Conservation (phyloP, 2,329 filamentous ascomycete genomes). For the Mariannaea sp. region DNA sequence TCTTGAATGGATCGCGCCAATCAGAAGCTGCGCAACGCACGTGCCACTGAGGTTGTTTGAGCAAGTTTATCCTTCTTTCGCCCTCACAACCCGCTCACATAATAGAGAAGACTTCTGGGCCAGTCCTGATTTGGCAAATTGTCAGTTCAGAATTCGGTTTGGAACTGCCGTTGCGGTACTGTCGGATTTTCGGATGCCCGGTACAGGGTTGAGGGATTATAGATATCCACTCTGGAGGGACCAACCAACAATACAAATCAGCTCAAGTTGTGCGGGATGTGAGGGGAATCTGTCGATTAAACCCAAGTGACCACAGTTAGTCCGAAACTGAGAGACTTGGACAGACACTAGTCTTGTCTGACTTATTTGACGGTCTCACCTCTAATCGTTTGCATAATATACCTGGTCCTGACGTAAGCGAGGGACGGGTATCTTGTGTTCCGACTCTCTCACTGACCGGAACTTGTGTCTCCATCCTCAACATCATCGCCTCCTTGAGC, state of each 20-base stretch:
- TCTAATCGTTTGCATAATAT: neutral
- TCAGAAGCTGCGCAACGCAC: conserved; percentile 17
- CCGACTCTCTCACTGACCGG: neutral
- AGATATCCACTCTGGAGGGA: too few relatives aligned
- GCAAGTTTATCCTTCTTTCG: conserved; percentile 42
- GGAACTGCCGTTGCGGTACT: neutral
- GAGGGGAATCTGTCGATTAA: neutral
- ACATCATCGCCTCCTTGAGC: neutral
- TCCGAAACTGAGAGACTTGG: too few relatives aligned
- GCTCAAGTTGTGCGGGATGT: too few relatives aligned
- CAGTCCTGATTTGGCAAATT: conserved; percentile 7
- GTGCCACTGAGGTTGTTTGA: conserved; percentile 45
- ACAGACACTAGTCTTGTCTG: too few relatives aligned
- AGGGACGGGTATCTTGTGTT: neutral
- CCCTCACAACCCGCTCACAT: conserved; percentile 14
- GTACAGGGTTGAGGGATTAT: conserved; percentile 6
- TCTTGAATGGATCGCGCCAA: conserved; percentile 28
- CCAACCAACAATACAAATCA: too few relatives aligned
- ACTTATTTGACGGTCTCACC: neutral
- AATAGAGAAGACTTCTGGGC: neutral
- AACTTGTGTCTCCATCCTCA: neutral
- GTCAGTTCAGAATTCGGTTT: neutral
- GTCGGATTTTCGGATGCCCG: conserved; percentile 7
- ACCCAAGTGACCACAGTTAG: neutral
- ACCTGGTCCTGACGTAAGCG: neutral